Percentiles rank a stretch among this genome's conserved stretches.
Evolutionary conservation across 257 asterid genomes (phyloP).

Genomic region (Nicotiana otophora): DNA sequence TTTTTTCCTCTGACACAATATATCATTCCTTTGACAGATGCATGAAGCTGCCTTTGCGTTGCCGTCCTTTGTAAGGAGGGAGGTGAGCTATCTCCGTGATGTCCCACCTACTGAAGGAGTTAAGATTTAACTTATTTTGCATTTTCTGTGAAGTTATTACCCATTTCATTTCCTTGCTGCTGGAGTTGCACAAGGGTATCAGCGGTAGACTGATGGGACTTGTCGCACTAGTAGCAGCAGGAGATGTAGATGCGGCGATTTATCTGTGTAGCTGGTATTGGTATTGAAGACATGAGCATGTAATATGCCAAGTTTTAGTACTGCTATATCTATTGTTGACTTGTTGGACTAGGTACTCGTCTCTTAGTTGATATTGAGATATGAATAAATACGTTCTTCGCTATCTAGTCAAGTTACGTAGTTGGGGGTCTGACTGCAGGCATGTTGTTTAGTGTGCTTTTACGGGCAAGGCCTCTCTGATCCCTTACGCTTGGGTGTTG

Average conservation of each 20-base stretch:
- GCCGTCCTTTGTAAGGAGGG: slow-evolving; percentile 82
- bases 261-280: not conserved
- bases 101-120: not conserved
- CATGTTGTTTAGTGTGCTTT: not conserved
- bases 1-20: not conserved
- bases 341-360: not conserved
- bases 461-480: not conserved
- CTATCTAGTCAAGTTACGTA: not conserved
- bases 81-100: slow-evolving; percentile 62
- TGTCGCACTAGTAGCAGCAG: not conserved
- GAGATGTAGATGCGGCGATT: not conserved
- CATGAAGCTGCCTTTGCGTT: slow-evolving; percentile 87
- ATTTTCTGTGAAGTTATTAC: not conserved
- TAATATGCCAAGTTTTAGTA: not conserved
- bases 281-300: not conserved
- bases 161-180: slow-evolving; percentile 10
- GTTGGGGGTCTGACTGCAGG: not conserved
- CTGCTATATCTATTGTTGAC: not conserved
- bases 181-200: not conserved
- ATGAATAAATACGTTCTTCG: not conserved
- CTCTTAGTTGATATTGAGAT: not conserved
- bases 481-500: no score
- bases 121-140: not conserved
- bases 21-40: slow-evolving; percentile 40
- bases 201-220: not conserved